These are phyloP conservation scores for Brassica nigra DNA, from an alignment of 345 rosid species.

Conservation along the genomic window DNA sequence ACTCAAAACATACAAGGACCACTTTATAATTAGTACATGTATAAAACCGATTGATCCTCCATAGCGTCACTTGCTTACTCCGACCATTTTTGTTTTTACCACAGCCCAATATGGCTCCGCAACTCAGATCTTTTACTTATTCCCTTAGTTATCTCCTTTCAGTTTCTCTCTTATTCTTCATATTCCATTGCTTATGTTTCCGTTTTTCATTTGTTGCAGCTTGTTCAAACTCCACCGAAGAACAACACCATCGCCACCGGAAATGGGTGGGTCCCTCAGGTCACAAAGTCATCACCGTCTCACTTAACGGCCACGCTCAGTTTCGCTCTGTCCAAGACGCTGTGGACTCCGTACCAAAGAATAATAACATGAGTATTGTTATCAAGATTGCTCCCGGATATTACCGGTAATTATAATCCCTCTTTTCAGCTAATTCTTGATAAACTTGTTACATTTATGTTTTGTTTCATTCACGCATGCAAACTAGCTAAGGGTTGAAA, in stretches of 20 bases:
- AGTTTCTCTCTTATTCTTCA: conserved; percentile 4
- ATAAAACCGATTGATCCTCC: not conserved
- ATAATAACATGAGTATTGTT: conserved; percentile 60
- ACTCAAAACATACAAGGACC: conserved; percentile 24
- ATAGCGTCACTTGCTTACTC: conserved; percentile 1
- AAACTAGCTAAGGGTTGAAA: not conserved
- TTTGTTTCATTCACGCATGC: conserved; percentile 6
- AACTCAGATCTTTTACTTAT: conserved; percentile 20
- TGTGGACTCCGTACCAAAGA: conserved; percentile 65
- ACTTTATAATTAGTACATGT: conserved; percentile 14
- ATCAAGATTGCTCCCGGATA: conserved; percentile 71
- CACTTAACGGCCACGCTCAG: conserved; percentile 56
- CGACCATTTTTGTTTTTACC: not conserved
- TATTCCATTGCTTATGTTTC: conserved; percentile 28
- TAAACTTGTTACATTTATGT: not conserved
- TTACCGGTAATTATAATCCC: conserved; percentile 53
- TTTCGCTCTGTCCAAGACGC: conserved; percentile 86
- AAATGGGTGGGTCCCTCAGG: conserved; percentile 84
- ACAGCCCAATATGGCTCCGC: conserved; percentile 30
- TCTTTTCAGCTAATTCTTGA: not conserved
- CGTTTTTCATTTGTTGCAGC: conserved; percentile 38
- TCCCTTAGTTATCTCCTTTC: not conserved
- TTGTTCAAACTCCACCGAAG: conserved; percentile 33
- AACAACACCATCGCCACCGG: conserved; percentile 45
- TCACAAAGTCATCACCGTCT: conserved; percentile 68